phyloP scores from a whole-genome alignment of 2,329 filamentous ascomycete species.

The Paradendryphiella salina region DNA sequence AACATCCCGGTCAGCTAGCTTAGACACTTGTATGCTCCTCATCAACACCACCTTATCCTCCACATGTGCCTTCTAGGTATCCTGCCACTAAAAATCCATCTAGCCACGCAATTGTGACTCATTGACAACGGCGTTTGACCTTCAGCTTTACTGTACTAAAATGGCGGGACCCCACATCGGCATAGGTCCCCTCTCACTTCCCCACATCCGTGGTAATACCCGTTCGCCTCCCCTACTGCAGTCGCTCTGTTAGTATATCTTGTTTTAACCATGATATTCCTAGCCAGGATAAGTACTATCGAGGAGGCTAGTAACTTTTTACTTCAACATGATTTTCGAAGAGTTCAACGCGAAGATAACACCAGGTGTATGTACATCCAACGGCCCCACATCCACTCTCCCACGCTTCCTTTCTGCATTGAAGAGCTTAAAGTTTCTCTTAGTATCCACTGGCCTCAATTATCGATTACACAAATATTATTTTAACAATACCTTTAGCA shows the following conservation, averaged over 20 bases:
- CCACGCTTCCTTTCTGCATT: not conserved
- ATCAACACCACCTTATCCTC: not conserved
- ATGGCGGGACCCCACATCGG: conserved; percentile 36
- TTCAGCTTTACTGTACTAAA: conserved; percentile 1
- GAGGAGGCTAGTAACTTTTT: no score
- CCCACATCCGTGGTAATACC: conserved; percentile 28
- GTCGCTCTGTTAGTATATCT: not conserved
- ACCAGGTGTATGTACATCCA: conserved; percentile 28
- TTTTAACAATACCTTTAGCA: conserved; percentile 22
- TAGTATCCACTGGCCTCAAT: not conserved
- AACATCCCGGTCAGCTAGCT: no score
- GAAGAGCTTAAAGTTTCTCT: not conserved
- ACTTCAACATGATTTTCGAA: conserved; percentile 35
- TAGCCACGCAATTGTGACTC: not conserved
- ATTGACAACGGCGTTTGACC: not conserved
- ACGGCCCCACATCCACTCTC: conserved; percentile 23
- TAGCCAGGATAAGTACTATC: not conserved
- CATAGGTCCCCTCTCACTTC: conserved; percentile 10
- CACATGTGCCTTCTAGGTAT: not conserved
- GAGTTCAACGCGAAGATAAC: conserved; percentile 40
- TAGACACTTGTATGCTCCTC: not conserved
- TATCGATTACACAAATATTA: not conserved
- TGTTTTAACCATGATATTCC: not conserved
- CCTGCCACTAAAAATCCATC: not conserved
- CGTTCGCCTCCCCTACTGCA: conserved; percentile 4